Conservation (phyloP, 176 grass and related monocot species). For the Stipa capillata region DNA sequence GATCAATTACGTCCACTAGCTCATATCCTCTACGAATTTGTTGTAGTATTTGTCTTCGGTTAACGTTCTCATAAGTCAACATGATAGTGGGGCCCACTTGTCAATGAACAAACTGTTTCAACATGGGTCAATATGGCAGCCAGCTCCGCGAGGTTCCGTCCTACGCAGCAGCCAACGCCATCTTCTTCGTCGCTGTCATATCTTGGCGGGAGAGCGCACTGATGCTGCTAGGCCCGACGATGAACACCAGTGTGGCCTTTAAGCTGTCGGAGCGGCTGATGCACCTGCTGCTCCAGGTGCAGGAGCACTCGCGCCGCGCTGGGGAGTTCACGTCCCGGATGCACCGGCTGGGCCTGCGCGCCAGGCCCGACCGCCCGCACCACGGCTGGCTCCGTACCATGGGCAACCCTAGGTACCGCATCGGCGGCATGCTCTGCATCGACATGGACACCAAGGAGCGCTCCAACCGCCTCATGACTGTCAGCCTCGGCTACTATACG, state of each 20-base stretch:
- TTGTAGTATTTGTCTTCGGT: too few species aligned
- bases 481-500: slow-evolving; percentile 84
- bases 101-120: too few species aligned
- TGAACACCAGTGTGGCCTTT: slow-evolving; percentile 92
- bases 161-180: too few species aligned
- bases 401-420: slow-evolving; percentile 56
- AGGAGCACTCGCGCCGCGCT: slow-evolving; percentile 71
- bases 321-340: slow-evolving; percentile 56
- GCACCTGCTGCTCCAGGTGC: slow-evolving; percentile 69
- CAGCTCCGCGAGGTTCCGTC: too few species aligned
- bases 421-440: slow-evolving; percentile 75
- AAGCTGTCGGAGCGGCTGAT: slow-evolving; percentile 76
- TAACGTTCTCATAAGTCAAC: too few species aligned
- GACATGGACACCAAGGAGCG: slow-evolving; percentile 84
- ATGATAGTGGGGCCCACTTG: too few species aligned
- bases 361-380: slow-evolving; percentile 54
- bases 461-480: slow-evolving; percentile 80
- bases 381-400: slow-evolving; percentile 42
- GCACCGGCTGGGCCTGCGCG: slow-evolving; percentile 50
- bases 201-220: slow-evolving; percentile 55
- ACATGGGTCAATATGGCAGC: too few species aligned
- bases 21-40: too few species aligned
- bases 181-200: too few species aligned
- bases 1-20: too few species aligned
- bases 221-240: slow-evolving; percentile 76